Conservation (phyloP, 208 protist genomes). For the Acanthamoeba sp. region DNA sequence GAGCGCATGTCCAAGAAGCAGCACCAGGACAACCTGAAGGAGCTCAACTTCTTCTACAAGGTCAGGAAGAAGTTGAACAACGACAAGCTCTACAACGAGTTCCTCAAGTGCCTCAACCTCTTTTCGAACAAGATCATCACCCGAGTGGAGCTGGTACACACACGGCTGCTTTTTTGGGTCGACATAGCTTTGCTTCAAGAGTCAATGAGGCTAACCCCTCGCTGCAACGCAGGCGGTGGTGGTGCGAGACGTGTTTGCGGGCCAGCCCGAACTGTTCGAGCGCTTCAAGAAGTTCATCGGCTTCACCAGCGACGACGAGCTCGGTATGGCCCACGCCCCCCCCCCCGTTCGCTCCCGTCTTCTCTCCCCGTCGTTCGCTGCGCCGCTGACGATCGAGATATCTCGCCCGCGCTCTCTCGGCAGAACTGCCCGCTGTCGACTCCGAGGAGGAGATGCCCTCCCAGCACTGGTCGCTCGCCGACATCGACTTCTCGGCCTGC, state of each 20-base stretch:
- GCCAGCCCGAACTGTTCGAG: conserved; percentile 80
- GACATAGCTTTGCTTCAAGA: too few relatives aligned
- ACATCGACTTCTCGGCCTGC: conserved; percentile 65
- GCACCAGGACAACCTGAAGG: conserved; percentile 66
- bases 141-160: conserved; percentile 79
- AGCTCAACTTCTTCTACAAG: conserved; percentile 81
- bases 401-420: not conserved
- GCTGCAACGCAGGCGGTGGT: conserved; percentile 70
- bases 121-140: conserved; percentile 87
- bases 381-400: not conserved
- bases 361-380: not conserved
- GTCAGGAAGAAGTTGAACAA: conserved; percentile 72
- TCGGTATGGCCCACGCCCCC: conserved; percentile 33
- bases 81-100: conserved; percentile 87
- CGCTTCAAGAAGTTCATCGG: conserved; percentile 88
- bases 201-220: too few relatives aligned
- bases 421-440: conserved; percentile 57
- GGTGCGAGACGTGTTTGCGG: conserved; percentile 80
- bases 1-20: conserved; percentile 67
- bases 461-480: conserved; percentile 35
- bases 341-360: not conserved
- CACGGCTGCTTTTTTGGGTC: not conserved
- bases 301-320: conserved; percentile 73
- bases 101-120: conserved; percentile 90
- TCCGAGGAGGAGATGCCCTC: conserved; percentile 61